phyloP scores from a whole-genome alignment of 208 protist species.

The Phytomonas sp. region DNA sequence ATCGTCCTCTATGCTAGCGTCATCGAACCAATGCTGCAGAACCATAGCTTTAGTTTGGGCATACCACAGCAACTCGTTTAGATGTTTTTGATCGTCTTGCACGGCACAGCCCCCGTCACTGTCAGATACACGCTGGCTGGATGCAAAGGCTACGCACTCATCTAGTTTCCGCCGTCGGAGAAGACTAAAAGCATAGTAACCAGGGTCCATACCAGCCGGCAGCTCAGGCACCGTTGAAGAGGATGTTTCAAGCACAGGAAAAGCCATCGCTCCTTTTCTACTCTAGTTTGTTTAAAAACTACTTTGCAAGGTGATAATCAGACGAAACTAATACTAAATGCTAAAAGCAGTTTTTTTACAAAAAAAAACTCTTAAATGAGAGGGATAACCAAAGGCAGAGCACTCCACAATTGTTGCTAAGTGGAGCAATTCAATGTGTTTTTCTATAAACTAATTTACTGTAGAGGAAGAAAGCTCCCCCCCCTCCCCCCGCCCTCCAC shows the following conservation, averaged over 20 bases:
- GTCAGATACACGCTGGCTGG: conserved; percentile 18
- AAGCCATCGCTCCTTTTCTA: conserved; percentile 6
- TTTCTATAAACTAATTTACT: no score
- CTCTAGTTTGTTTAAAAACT: neutral
- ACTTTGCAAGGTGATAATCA: neutral
- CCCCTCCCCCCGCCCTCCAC: no score
- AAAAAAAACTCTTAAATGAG: conserved; percentile 3
- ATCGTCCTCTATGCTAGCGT: conserved; percentile 91
- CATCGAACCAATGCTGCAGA: conserved; percentile 90
- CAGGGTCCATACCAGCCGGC: conserved; percentile 79
- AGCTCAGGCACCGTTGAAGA: conserved; percentile 15
- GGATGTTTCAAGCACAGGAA: neutral
- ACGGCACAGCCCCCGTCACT: conserved; percentile 5
- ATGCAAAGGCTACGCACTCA: conserved; percentile 68
- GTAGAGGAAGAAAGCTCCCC: no score
- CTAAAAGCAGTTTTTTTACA: neutral
- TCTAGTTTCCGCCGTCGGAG: conserved; percentile 82
- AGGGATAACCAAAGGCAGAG: conserved; percentile 7
- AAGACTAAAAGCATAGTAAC: conserved; percentile 83
- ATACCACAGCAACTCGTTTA: conserved; percentile 79
- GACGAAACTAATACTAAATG: conserved; percentile 14
- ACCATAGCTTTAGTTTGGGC: conserved; percentile 89
- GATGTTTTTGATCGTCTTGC: conserved; percentile 9
- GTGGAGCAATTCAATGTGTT: neutral
- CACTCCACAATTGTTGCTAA: neutral